Base-by-base conservation (phyloP, 129 eudicot genomes). In the Centaurea solstitialis region DNA sequence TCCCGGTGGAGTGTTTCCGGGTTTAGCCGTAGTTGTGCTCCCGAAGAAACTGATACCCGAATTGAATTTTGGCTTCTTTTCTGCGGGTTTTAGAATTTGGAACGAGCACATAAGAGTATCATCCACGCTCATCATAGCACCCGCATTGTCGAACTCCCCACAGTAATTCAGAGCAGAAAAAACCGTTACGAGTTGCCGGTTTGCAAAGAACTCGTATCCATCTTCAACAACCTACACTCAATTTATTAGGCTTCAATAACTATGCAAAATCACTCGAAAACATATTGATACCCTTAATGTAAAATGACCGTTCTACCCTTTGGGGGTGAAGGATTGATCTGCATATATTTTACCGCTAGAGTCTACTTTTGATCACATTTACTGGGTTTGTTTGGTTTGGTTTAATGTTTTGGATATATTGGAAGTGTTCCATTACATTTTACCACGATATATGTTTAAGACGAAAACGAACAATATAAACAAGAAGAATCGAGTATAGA, bases 51-150 rank as follows among this genome's bases (percentile, higher is more conserved):
- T 77, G 41, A 83, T 66, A 37, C 75, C 84, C 4, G 80, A 50
- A 62, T 75, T 81, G 78, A 89, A 87, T 69, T 82, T 91, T 28
- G 90, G 84, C 86, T 84, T 89, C 78, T 89, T 89, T 78, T 86
- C 92, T 0, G 88, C 92, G 0, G 92, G 92, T 81, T 89, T 86
- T 66, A 89, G 26, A 26, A 89, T 81, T 72, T 89, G 92, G 47
- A 89, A 89, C 20, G 92, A 89, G 70, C 92, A 89, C 92, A 89
- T 89, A 67, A 89, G 78, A 41, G 92, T 83, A 18, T 84, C 85
- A 24, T 89, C 92, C 20, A 89, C 90, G 47, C 90, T 89, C 92
- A 89, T 89, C 92, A 89, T 86, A 12, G 89, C 91, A 40, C 92
- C 89, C 2, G 87, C 87, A 50, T 85, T 83, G 72, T 86, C 89